Evolutionary conservation across 805 yeast genomes (phyloP).

Genomic region (Priceomyces carsonii): DNA sequence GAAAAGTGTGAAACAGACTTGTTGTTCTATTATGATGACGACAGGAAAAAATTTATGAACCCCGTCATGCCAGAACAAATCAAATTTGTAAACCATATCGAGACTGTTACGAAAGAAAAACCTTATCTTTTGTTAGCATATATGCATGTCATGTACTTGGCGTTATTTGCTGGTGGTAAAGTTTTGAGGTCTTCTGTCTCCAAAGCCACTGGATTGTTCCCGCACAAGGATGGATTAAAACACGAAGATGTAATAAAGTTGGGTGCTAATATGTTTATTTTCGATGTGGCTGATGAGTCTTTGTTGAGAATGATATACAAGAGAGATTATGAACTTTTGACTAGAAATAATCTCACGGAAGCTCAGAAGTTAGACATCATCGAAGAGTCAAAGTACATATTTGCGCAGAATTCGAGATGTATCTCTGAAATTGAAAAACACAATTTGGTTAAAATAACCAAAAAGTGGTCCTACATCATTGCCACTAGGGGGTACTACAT

Average conservation of each 20-base stretch:
- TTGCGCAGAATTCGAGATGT: constrained; percentile 59
- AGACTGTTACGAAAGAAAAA: constrained; percentile 51
- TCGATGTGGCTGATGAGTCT: constrained; percentile 69
- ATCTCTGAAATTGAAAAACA: constrained; percentile 67
- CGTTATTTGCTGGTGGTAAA: constrained; percentile 84
- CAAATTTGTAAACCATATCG: constrained; percentile 62
- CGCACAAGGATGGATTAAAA: constrained; percentile 66
- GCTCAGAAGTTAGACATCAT: constrained; percentile 69
- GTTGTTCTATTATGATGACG: constrained; percentile 62
- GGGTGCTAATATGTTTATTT: constrained; percentile 73
- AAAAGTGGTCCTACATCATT: constrained; percentile 54
- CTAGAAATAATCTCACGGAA: constrained; percentile 71
- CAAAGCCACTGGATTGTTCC: constrained; percentile 71
- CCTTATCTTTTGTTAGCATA: constrained; percentile 77
- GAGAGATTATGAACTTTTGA: constrained; percentile 73
- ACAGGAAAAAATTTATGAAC: constrained; percentile 50
- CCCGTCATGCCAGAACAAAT: constrained; percentile 66
- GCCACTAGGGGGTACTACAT: constrained; percentile 54
- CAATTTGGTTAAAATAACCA: constrained; percentile 58
- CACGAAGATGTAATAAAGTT: constrained; percentile 58
- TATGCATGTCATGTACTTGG: constrained; percentile 82
- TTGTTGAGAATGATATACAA: constrained; percentile 66
- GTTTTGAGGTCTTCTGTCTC: constrained; percentile 67
- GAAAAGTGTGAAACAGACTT: constrained; percentile 60
- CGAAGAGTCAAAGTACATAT: constrained; percentile 65